Conservation (phyloP, 768 basidiomycete genomes). For the Calocera viscosa region DNA sequence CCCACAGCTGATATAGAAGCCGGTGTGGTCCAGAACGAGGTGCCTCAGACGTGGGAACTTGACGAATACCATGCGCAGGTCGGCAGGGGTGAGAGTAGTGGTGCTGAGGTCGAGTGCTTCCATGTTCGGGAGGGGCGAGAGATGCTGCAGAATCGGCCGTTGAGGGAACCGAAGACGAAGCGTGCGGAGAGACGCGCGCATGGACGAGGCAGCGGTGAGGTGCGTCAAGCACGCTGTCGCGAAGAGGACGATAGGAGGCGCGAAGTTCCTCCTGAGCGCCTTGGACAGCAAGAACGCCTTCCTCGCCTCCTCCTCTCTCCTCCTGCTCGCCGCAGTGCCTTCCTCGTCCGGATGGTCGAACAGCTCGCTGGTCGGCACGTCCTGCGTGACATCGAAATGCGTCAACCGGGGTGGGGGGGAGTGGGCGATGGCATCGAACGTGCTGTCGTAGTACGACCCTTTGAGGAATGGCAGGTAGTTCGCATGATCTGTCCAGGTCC, state of each 20-base stretch:
- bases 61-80: conserved; percentile 43
- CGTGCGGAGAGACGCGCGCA: conserved; percentile 34
- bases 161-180: conserved; percentile 62
- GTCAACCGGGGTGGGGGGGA: conserved; percentile 41
- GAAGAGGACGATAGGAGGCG: conserved; percentile 83
- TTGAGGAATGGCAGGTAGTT: conserved; percentile 39
- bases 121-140: conserved; percentile 36
- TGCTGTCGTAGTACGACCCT: conserved; percentile 71
- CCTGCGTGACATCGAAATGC: conserved; percentile 30
- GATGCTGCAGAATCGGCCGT: conserved; percentile 43
- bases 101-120: conserved; percentile 66
- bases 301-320: conserved; percentile 14
- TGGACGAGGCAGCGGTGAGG: conserved; percentile 12
- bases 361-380: conserved; percentile 26
- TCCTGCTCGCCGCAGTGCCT: conserved; percentile 18
- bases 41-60: conserved; percentile 44
- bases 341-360: conserved; percentile 20
- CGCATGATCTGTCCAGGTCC: conserved; percentile 45
- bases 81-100: conserved; percentile 40
- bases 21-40: conserved; percentile 59
- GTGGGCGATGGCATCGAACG: conserved; percentile 45
- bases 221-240: conserved; percentile 20
- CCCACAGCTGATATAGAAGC: conserved; percentile 38
- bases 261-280: conserved; percentile 34
- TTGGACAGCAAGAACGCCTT: conserved; percentile 18